phyloP scores from a whole-genome alignment of 106 monocot species.

The Allium sativum region DNA sequence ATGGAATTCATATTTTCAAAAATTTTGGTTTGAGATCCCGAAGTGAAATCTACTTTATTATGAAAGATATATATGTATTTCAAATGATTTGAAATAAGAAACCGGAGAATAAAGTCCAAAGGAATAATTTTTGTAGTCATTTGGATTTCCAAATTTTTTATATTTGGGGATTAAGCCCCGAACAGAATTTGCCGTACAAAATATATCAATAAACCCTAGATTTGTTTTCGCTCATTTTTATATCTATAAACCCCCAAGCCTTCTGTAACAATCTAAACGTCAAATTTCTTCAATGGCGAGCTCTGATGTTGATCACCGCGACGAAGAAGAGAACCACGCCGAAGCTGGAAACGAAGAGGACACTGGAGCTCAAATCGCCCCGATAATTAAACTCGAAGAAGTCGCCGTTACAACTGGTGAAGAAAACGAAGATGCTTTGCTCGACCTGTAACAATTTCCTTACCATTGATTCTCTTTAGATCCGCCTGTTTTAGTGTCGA shows the following conservation, averaged over 20 bases:
- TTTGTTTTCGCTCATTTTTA: neutral
- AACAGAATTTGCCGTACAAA: no score
- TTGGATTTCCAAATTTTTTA: no score
- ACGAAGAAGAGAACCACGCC: conserved; percentile 29
- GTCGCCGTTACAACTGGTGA: conserved; percentile 85
- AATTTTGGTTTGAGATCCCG: no score
- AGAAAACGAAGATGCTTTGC: conserved; percentile 74
- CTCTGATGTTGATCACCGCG: conserved; percentile 43
- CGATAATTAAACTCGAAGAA: conserved; percentile 81
- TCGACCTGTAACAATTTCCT: conserved; percentile 35
- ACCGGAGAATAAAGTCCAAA: no score
- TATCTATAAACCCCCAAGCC: no score
- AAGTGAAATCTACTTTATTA: no score
- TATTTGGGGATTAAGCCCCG: no score
- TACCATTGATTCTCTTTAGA: neutral
- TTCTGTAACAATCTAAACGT: neutral
- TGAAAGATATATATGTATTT: no score
- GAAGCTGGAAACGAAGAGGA: conserved; percentile 46
- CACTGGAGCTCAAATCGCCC: conserved; percentile 78
- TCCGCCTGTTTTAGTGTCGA: neutral
- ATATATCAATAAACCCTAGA: conserved; percentile 1
- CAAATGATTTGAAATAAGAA: no score
- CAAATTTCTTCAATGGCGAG: conserved; percentile 35
- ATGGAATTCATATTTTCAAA: no score
- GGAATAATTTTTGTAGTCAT: no score